Evolutionary conservation across 768 basidiomycete genomes (phyloP), one percentile per base, ranked within the genome.

Genomic region (Podaxis sp.): DNA sequence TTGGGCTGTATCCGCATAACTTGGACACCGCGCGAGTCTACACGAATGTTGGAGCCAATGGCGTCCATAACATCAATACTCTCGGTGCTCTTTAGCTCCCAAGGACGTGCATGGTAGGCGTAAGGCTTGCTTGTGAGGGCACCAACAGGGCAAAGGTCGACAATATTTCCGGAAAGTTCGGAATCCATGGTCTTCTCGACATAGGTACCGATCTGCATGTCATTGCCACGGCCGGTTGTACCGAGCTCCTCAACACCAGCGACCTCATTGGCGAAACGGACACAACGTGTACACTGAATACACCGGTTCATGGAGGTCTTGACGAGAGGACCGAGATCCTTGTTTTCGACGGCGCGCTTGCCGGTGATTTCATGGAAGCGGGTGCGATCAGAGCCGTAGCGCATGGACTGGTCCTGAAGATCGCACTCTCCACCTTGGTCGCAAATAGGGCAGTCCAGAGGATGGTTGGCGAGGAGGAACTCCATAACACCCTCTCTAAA

Each of bases 401-500:
- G 90, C 95, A 99, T 99, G 13, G 96, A 96, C 76, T 98, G 96
- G 77, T 98, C 96, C 80, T 99, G 96, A 7, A 98, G 84, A 74
- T 98, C 96, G 74, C 96, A 99, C 83, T 98, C 96, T 62, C 97
- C 96, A 73, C 96, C 96, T 77, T 99, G 96, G 74, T 99, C 97
- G 70, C 97, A 99, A 66, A 99, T 91, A 22, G 97, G 97, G 76
- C 97, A 99, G 74, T 99, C 97, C 60, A 99, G 84, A 2, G 97
- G 97, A 71, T 99, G 97, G 76, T 99, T 99, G 63, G 96, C 87
- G 64, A 99, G 87, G 41, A 99, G 83, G 77, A 99, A 97, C 72
- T 99, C 97, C 97, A 99, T 99, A 64, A 99, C 96, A 56, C 97
- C 97, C 76, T 97, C 95, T 22, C 95, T 92, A 68, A 70, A 60